Evolutionary conservation across 1,284 basidiomycete genomes (phyloP).

Genomic region (Cutaneotrichosporon mucoides): DNA sequence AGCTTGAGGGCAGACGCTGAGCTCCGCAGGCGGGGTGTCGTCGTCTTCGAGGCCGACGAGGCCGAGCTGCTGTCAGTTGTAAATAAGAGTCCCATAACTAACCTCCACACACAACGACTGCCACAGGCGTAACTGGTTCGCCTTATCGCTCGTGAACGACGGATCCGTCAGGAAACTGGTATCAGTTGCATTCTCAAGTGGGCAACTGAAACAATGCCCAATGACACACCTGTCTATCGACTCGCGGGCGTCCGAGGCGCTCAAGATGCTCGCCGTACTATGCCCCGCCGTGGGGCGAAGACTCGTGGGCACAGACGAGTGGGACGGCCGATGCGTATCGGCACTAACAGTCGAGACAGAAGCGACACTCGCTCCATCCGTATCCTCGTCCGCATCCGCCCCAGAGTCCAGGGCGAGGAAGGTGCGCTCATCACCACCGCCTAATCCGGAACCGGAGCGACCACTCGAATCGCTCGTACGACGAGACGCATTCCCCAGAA

Average conservation of each 20-base stretch:
- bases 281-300: background rate
- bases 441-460: too few relatives aligned
- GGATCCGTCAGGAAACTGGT: slow-evolving; percentile 13
- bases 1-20: too few relatives aligned
- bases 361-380: too few relatives aligned
- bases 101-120: slow-evolving; percentile 46
- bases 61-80: slow-evolving; percentile 20
- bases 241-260: slow-evolving; percentile 7
- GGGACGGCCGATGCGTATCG: background rate
- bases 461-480: too few relatives aligned
- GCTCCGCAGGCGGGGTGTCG: too few relatives aligned
- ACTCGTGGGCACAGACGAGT: background rate
- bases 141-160: slow-evolving; percentile 25
- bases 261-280: background rate
- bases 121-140: slow-evolving; percentile 43
- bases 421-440: too few relatives aligned
- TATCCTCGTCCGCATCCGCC: too few relatives aligned
- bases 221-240: slow-evolving; percentile 12
- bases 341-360: background rate
- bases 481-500: too few relatives aligned
- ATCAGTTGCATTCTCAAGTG: background rate
- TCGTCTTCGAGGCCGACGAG: slow-evolving; percentile 20
- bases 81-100: slow-evolving; percentile 4
- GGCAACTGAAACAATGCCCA: background rate
- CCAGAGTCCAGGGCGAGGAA: too few relatives aligned